Evolutionary conservation across 768 basidiomycete genomes (phyloP).

Genomic region (Candolleomyces efflorescens): DNA sequence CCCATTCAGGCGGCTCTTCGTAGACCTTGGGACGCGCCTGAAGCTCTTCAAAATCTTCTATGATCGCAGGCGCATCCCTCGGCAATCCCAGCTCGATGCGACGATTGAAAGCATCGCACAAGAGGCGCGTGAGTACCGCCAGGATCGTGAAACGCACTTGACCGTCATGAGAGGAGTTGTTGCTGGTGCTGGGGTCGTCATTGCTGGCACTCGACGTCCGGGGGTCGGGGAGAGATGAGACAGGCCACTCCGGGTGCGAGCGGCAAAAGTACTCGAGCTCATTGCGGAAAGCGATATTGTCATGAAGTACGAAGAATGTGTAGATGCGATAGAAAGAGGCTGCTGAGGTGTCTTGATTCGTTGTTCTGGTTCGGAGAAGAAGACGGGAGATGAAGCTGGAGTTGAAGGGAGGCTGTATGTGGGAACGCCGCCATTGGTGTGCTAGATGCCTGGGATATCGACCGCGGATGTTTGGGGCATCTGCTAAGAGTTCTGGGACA

Average conservation of each 20-base stretch:
- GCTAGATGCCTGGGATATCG: not conserved
- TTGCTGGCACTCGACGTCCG: constrained; percentile 14
- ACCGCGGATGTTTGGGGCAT: not conserved
- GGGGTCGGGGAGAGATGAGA: constrained; percentile 1
- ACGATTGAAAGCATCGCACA: constrained; percentile 24
- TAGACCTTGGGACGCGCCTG: constrained; percentile 21
- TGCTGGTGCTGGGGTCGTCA: no score
- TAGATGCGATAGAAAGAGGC: constrained; percentile 32
- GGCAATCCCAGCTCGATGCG: constrained; percentile 26
- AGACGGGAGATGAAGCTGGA: not conserved
- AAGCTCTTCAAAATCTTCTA: constrained; percentile 26
- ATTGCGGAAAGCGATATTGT: constrained; percentile 19
- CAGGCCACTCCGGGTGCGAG: constrained; percentile 11
- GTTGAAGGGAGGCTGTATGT: not conserved
- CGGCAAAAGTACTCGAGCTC: constrained; percentile 30
- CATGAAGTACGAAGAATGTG: constrained; percentile 20
- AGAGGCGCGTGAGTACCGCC: constrained; percentile 22
- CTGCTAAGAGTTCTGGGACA: not conserved
- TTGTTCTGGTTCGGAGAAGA: no score
- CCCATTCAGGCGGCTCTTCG: constrained; percentile 25
- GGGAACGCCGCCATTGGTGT: not conserved
- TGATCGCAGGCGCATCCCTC: constrained; percentile 27
- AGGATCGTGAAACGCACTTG: constrained; percentile 21
- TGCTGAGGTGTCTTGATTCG: constrained; percentile 16
- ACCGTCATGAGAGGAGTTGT: no score